Evolutionary conservation across 192 early-diverging fungal species (phyloP), one percentile per base, ranked within the genome.

Genomic region (Backusella sp.): DNA sequence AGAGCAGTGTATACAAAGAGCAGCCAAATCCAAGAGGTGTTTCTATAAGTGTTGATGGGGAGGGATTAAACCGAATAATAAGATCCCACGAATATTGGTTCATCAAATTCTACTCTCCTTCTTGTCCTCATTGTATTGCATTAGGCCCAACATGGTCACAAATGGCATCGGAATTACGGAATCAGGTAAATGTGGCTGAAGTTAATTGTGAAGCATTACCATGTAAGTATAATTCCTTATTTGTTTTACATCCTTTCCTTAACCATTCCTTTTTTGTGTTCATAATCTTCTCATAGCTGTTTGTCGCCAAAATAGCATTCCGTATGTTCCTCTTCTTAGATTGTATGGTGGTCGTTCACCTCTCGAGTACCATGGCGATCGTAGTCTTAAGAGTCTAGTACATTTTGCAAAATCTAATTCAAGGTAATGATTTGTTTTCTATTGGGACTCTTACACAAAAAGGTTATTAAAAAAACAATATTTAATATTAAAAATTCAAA

Each of bases 41-140:
- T 14, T 62, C 56, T 4, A 28, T 62, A 14, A 62, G 26, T 28
- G 11, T 62, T 62, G 56, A 62, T 14, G 56, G 56, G 11, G 26
- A 62, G 2, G n/a, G 26, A 14, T 62, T 62, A 28, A n/a, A 28
- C 15, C n/a, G 32, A 72, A n/a, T 72, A 39, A 21, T 30, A 52
- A 32, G 23, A 72, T 39, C 32, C 34, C 12, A 28, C 30, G 36
- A 62, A 14, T 62, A 62, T 23, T 96, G 94, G 94, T 92, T 96
- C 70, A 68, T 96, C 26, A 86, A 93, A 82, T 95, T 96, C 81
- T 93, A 91, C 78, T 92, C 95, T 34, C 95, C 95, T 7, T 95
- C 92, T 92, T 95, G 94, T 76, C 78, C 84, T 23, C 95, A 96
- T 82, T 97, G 96, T 86, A 86, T 94, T 84, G 80, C 84, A 3